Base-by-base conservation (phyloP, 257 asterid genomes). In the Primulina tabacum region DNA sequence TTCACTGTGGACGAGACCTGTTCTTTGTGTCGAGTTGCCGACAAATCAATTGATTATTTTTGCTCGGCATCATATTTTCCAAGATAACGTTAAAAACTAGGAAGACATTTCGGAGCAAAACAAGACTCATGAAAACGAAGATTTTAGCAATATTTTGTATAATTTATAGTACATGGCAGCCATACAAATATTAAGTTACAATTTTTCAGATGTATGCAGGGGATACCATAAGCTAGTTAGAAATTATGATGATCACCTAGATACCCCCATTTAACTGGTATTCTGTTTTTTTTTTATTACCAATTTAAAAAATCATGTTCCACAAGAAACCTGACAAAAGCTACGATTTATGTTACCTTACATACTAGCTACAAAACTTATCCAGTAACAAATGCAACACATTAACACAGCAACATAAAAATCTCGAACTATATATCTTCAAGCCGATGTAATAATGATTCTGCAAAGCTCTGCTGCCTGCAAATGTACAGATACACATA, bases 401-500 rank as follows among this genome's bases (percentile, higher is more conserved):
- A 12, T 4, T 12, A 6, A 50, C 57, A 50, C 20, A 14, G 20
- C 56, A 16, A 14, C 56, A 16, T 47, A n/a, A 43, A 47, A 43
- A 47, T 16, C 20, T 4, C 57, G 11, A 40, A 63, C 73, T 82
- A 84, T 67, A 73, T 79, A 75, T 84, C 87, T 67, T 82, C 87
- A 16, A 82, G 77, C 9, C 82, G 82, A 33, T 71, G 78, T 71
- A 84, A 72, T 65, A 84, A 75, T 21, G 85, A 77, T 50, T 82
- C 89, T 8, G 89, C 87, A 70, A 84, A 84, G 76, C 79, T 77
- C 73, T 79, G 82, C 65, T 82, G 89, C 84, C 87, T 82, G 85
- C 55, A 75, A 73, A 72, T 21, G 11, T 20, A 28, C 21, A 37
- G n/a, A n/a, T 5, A 16, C 12, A 68, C 4, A 68, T 20, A 28